These are phyloP conservation scores for Xylariomycetidae sp. DNA, from an alignment of 2,329 filamentous ascomycete species.

Conservation along the genomic window DNA sequence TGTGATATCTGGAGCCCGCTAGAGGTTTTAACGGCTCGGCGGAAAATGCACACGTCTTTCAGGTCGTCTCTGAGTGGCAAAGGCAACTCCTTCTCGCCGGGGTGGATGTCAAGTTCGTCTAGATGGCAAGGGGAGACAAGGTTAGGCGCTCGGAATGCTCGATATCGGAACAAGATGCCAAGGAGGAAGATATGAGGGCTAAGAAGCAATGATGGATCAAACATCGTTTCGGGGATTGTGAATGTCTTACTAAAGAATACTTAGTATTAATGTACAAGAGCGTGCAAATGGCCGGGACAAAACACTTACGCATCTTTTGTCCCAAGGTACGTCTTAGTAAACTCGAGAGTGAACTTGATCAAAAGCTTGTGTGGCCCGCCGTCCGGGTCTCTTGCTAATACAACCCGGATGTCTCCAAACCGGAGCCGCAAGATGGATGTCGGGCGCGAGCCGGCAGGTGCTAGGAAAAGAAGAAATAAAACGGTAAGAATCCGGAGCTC, in stretches of 20 bases:
- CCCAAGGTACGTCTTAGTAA: conserved; percentile 21
- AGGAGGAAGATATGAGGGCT: conserved; percentile 30
- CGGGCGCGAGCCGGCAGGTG: conserved; percentile 10
- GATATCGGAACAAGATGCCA: conserved; percentile 22
- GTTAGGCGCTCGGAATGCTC: conserved; percentile 17
- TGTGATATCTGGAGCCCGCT: conserved; percentile 14
- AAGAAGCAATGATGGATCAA: conserved; percentile 29
- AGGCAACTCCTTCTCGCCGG: conserved; percentile 16
- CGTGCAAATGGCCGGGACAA: conserved; percentile 4
- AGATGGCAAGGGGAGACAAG: conserved; percentile 17
- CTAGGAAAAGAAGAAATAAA: conserved; percentile 19
- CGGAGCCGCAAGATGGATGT: conserved; percentile 11
- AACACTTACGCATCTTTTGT: conserved; percentile 15
- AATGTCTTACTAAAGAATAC: conserved; percentile 24
- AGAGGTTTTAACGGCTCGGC: conserved; percentile 13
- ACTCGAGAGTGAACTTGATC: conserved; percentile 13
- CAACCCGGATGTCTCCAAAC: conserved; percentile 12
- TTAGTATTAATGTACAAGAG: conserved; percentile 7
- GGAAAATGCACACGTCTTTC: conserved; percentile 19
- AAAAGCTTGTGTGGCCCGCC: conserved; percentile 11
- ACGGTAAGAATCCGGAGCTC: conserved; percentile 16
- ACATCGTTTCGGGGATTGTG: conserved; percentile 30
- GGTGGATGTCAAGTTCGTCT: conserved; percentile 21
- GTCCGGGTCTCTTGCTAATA: conserved; percentile 11
- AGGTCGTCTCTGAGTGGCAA: conserved; percentile 11